phyloP scores from a whole-genome alignment of 805 yeast genomes.

The Ascoidea asiatica region DNA sequence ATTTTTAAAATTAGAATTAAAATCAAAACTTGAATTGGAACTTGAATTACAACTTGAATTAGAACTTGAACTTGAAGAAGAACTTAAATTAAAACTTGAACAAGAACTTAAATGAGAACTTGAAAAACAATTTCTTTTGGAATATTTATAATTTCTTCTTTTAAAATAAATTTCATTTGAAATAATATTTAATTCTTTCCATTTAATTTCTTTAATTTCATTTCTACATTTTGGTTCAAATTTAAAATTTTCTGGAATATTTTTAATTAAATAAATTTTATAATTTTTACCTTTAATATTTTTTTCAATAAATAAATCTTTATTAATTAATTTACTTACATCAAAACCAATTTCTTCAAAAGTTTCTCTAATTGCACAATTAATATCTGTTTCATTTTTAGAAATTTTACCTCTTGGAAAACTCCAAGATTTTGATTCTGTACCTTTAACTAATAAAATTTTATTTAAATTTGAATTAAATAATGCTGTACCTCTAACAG shows the following conservation, averaged over 20 bases:
- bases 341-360: constrained; percentile 92
- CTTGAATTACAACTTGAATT: too few species aligned
- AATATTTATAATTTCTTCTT: constrained; percentile 14
- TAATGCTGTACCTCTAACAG: constrained; percentile 92
- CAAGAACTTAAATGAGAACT: too few species aligned
- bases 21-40: too few species aligned
- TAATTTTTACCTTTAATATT: constrained; percentile 74
- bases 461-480: constrained; percentile 59
- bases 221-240: constrained; percentile 77
- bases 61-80: too few species aligned
- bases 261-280: constrained; percentile 63
- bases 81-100: too few species aligned
- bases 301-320: constrained; percentile 67
- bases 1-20: too few species aligned
- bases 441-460: constrained; percentile 71
- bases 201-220: constrained; percentile 74
- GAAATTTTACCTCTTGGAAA: constrained; percentile 96
- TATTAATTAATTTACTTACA: constrained; percentile 50
- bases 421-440: constrained; percentile 77
- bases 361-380: constrained; percentile 86
- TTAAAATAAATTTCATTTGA: constrained; percentile 23
- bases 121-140: too few species aligned
- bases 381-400: constrained; percentile 77
- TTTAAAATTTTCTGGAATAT: constrained; percentile 62
- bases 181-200: constrained; percentile 53